A percentile compares a stretch with the other conserved stretches of the same genome.
Evolutionary conservation across 2,329 filamentous ascomycete genomes (phyloP).

Genomic region (Aspergillus hiratsukae): DNA sequence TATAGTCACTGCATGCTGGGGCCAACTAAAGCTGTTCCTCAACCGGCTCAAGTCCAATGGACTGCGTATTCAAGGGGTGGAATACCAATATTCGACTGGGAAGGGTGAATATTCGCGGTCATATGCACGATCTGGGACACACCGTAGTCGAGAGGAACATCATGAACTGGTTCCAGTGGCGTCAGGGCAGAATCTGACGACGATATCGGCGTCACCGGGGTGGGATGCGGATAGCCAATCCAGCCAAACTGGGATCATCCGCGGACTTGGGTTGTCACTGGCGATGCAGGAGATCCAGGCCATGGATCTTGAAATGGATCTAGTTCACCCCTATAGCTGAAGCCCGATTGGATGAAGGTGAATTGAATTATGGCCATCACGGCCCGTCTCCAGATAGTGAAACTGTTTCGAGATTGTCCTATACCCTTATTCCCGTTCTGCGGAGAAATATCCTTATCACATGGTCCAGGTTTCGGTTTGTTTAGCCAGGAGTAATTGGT

Average conservation of each 20-base stretch:
- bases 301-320: neutral
- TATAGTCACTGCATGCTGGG: constrained; percentile 22
- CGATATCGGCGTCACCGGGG: constrained; percentile 5
- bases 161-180: constrained; percentile 5
- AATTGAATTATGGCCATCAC: too few relatives aligned
- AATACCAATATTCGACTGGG: constrained; percentile 6
- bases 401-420: too few relatives aligned
- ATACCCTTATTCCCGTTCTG: too few relatives aligned
- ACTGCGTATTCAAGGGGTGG: constrained; percentile 12
- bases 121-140: neutral
- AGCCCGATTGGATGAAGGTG: too few relatives aligned
- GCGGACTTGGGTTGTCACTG: constrained; percentile 12
- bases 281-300: neutral
- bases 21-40: constrained; percentile 19
- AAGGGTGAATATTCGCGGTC: neutral
- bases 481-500: too few relatives aligned
- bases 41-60: constrained; percentile 18
- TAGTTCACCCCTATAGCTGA: too few relatives aligned
- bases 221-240: constrained; percentile 17
- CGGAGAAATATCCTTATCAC: too few relatives aligned
- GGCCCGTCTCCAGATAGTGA: too few relatives aligned
- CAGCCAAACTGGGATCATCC: constrained; percentile 16
- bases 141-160: neutral
- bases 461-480: too few relatives aligned
- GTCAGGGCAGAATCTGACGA: constrained; percentile 6